Percentiles rank a stretch among this genome's conserved stretches.
Evolutionary conservation across 2,329 filamentous ascomycete genomes (phyloP).

Genomic region (Xylariales sp.): DNA sequence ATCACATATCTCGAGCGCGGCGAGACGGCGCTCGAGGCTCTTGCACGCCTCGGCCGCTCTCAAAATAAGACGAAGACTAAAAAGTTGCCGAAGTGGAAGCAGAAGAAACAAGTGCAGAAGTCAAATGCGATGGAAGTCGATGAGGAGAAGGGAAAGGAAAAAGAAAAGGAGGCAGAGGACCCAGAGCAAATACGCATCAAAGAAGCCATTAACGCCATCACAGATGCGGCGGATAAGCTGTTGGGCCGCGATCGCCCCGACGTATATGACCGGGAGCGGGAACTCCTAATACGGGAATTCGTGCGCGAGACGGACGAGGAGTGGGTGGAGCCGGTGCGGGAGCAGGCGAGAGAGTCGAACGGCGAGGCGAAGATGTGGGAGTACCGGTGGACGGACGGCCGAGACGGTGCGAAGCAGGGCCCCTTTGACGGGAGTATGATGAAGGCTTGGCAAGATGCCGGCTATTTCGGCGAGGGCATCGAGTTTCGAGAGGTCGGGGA

Average conservation of each 20-base stretch:
- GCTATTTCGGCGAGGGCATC: constrained; percentile 92
- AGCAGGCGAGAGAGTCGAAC: constrained; percentile 39
- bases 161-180: constrained; percentile 67
- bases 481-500: constrained; percentile 75
- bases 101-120: constrained; percentile 74
- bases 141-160: constrained; percentile 60
- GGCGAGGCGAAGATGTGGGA: constrained; percentile 74
- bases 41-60: constrained; percentile 80
- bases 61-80: constrained; percentile 65
- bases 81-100: constrained; percentile 72
- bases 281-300: constrained; percentile 85
- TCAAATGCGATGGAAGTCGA: constrained; percentile 77
- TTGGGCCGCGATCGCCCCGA: constrained; percentile 85
- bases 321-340: constrained; percentile 69
- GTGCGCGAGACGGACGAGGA: constrained; percentile 86
- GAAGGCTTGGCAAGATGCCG: constrained; percentile 89
- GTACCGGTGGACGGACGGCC: constrained; percentile 90
- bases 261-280: constrained; percentile 91
- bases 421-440: constrained; percentile 88
- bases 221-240: constrained; percentile 88
- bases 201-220: constrained; percentile 82
- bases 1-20: constrained; percentile 80
- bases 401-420: constrained; percentile 85
- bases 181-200: constrained; percentile 76
- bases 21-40: constrained; percentile 88